Percentiles rank a stretch among this genome's conserved stretches.
These are phyloP conservation scores for Gentiana macrophylla DNA, from an alignment of 257 asterid species.

Conservation along the genomic window DNA sequence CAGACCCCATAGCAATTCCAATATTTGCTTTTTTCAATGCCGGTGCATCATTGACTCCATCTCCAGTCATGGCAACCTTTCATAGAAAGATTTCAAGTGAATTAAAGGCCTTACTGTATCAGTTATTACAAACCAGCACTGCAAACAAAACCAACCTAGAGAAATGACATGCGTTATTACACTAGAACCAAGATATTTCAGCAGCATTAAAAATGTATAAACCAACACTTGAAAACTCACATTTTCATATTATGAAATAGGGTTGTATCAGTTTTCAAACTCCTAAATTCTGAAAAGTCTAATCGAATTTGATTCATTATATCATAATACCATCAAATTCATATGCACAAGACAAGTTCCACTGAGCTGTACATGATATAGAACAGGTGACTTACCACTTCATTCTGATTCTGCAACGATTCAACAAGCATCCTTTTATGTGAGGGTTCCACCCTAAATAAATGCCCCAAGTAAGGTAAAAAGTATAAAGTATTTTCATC, in stretches of 20 bases:
- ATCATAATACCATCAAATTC: conserved; percentile 6
- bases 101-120: too few relatives aligned
- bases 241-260: background rate
- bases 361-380: background rate
- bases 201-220: too few relatives aligned
- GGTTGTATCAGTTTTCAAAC: background rate
- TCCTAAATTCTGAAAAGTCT: background rate
- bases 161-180: too few relatives aligned
- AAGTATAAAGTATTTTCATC: background rate
- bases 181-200: too few relatives aligned
- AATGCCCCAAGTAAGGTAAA: conserved; percentile 8
- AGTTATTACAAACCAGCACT: too few relatives aligned
- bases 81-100: conserved; percentile 7
- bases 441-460: conserved; percentile 92
- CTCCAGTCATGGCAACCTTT: conserved; percentile 99
- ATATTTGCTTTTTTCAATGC: conserved; percentile 96
- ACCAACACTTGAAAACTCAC: too few relatives aligned
- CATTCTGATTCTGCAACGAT: conserved; percentile 91
- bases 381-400: conserved; percentile 57
- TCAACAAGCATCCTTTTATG: conserved; percentile 99
- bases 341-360: background rate
- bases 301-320: too few relatives aligned
- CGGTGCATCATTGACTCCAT: conserved; percentile 99
- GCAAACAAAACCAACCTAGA: too few relatives aligned
- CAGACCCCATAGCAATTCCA: conserved; percentile 99